Base-by-base conservation (phyloP, 768 basidiomycete species). In the Termitomyces sp. region DNA sequence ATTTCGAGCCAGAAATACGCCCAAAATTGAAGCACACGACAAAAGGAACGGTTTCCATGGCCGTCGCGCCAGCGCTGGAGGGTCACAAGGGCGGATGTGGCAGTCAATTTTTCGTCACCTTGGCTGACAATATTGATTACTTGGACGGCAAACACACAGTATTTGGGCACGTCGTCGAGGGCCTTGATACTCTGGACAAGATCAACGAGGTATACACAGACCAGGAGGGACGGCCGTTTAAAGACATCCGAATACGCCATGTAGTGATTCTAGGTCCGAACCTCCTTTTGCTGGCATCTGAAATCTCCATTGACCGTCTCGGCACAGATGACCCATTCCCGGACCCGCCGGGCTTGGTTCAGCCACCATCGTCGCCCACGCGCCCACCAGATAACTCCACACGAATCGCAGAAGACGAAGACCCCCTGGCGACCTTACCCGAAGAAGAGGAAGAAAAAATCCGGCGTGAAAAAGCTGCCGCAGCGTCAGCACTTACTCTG, bases 11-110 rank as follows among this genome's bases (percentile, higher is more conserved):
- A 0, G 91, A 94, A 70, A 81, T 95, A 58, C 75, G 84, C 1
- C 87, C 92, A 1, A 84, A 81, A 60, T 81, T 98, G 62, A 98
- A 98, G 74, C 97, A 99, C 71, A 80, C 80, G 0, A 75, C 79
- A 9, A 88, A 84, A 66, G 97, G 97, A 20, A 98, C 94, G 0
- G 91, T 99, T 16, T 98, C 95, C 0, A 98, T 98, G 97, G 97
- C 97, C 8, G 87, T 98, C 11, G 92, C 96, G 3, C 94, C 94
- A n/a, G 78, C 86, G 1, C 65, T 89, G 13, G 88, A 85, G 55
- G 85, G 82, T 3, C 78, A 84, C 51, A 76, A 77, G 63, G 79
- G 79, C 35, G 90, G 95, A 15, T 94, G 93, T 66, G 96, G 94
- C 12, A 92, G 90, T 67, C 97, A 98, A 69, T 99, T 98, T 79